These are phyloP conservation scores for Cyberlindnera veronae DNA, from an alignment of 805 yeast species.

Conservation along the genomic window DNA sequence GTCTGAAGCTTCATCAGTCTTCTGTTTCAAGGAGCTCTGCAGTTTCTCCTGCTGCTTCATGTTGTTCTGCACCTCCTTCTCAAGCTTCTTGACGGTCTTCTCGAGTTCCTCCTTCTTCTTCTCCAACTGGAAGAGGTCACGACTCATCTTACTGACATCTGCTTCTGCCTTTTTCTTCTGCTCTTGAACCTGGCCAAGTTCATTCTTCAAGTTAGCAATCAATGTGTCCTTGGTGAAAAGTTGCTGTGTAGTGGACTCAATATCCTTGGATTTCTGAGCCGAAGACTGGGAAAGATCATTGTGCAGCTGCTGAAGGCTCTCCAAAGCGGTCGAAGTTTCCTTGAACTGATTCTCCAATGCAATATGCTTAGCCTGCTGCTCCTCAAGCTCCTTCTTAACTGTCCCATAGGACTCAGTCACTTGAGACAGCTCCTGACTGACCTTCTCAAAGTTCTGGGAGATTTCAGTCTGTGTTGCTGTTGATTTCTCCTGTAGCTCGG, in stretches of 20 bases:
- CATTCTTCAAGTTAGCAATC: constrained; percentile 25
- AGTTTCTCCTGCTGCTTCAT: constrained; percentile 23
- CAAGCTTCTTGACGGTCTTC: constrained; percentile 38
- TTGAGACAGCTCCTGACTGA: constrained; percentile 14
- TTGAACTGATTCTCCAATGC: constrained; percentile 21
- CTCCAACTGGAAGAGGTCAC: constrained; percentile 68
- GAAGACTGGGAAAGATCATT: constrained; percentile 32
- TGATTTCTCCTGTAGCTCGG: constrained; percentile 31
- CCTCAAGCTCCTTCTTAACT: constrained; percentile 18
- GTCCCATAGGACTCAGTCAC: constrained; percentile 10
- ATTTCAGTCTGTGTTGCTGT: constrained; percentile 30
- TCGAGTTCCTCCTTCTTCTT: constrained; percentile 54
- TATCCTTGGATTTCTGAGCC: constrained; percentile 31
- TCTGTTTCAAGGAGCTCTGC: constrained; percentile 18
- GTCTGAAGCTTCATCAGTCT: constrained; percentile 12
- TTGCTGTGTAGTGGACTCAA: constrained; percentile 17
- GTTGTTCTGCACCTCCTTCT: constrained; percentile 28
- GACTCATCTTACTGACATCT: constrained; percentile 86
- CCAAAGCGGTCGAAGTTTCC: constrained; percentile 12
- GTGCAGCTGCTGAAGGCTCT: constrained; percentile 31
- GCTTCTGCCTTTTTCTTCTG: constrained; percentile 69
- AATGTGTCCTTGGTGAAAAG: constrained; percentile 20
- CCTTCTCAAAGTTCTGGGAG: constrained; percentile 17
- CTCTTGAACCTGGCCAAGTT: constrained; percentile 24
- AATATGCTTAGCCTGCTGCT: constrained; percentile 18